Conservation (phyloP, 2,329 filamentous ascomycete species). For the Cladophialophora yegresii region DNA sequence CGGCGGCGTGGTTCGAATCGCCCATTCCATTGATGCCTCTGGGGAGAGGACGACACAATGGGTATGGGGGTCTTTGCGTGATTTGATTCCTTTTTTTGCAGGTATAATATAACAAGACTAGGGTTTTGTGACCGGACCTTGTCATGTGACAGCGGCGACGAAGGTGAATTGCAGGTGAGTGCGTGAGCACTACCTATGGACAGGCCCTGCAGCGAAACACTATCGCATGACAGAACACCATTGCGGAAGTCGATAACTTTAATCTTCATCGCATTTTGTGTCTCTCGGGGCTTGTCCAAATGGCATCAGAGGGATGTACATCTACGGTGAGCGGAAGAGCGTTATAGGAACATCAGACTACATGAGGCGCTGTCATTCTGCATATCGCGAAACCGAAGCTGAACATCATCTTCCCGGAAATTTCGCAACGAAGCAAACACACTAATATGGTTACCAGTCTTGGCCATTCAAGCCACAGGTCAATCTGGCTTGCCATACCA, state of each 20-base stretch:
- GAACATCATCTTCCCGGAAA: not conserved
- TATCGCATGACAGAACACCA: not conserved
- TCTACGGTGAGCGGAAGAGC: not conserved
- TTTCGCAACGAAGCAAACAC: not conserved
- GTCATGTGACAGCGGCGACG: not conserved
- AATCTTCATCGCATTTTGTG: not conserved
- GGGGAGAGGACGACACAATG: not conserved
- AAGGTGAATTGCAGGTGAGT: not conserved
- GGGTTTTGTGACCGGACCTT: not conserved
- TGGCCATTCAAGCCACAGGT: not conserved
- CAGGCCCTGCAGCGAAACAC: not conserved
- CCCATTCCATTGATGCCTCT: slow-evolving; percentile 2
- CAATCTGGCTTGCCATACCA: not conserved
- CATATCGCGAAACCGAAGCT: not conserved
- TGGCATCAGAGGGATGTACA: not conserved
- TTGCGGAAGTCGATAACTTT: not conserved
- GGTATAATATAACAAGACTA: not conserved
- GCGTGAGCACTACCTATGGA: not conserved
- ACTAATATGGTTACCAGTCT: not conserved
- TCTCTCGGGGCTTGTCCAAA: not conserved
- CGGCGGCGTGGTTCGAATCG: not conserved
- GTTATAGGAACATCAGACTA: not conserved
- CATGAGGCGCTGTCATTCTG: not conserved
- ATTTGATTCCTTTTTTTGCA: not conserved
- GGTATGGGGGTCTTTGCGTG: slow-evolving; percentile 7